Evolutionary conservation across 2,329 filamentous ascomycete species (phyloP).

Genomic region (Diplodia scrobiculata): DNA sequence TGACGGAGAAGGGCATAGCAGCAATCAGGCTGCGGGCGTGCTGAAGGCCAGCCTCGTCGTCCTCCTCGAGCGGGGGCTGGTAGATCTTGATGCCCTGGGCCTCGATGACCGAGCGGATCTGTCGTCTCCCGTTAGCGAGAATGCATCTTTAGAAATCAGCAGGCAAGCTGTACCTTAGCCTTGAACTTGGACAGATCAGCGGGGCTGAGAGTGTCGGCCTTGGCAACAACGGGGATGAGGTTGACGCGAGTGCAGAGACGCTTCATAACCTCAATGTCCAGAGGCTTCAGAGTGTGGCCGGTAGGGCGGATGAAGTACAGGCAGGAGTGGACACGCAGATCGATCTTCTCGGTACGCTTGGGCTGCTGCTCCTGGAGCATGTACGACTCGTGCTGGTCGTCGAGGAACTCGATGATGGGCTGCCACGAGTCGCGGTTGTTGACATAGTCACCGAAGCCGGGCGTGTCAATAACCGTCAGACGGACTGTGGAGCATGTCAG

Average conservation of each 20-base stretch:
- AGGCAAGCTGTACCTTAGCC: constrained; percentile 69
- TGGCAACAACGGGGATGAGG: constrained; percentile 96
- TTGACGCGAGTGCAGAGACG: constrained; percentile 97
- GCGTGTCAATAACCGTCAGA: constrained; percentile 97
- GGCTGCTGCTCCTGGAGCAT: constrained; percentile 99
- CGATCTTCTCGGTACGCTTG: constrained; percentile 96
- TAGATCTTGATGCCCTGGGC: constrained; percentile 99
- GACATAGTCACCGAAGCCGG: constrained; percentile 98
- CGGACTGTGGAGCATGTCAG: constrained; percentile 65
- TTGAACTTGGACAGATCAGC: constrained; percentile 92
- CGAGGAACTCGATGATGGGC: constrained; percentile 99
- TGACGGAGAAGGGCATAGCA: constrained; percentile 98
- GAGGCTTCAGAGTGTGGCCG: constrained; percentile 95
- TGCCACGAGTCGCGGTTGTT: constrained; percentile 99
- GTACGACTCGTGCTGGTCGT: constrained; percentile 99
- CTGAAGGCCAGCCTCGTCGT: constrained; percentile 92
- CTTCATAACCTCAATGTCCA: constrained; percentile 99
- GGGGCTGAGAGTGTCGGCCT: constrained; percentile 96
- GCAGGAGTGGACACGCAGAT: constrained; percentile 96
- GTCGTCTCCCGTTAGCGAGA: constrained; percentile 32
- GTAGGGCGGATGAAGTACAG: constrained; percentile 99
- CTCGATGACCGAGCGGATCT: constrained; percentile 95
- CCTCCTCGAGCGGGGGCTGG: constrained; percentile 94
- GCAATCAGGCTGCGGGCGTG: constrained; percentile 93
- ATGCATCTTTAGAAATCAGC: background rate